Base-by-base conservation (phyloP, 495 filamentous ascomycete genomes). In the Bombardia bombarda region DNA sequence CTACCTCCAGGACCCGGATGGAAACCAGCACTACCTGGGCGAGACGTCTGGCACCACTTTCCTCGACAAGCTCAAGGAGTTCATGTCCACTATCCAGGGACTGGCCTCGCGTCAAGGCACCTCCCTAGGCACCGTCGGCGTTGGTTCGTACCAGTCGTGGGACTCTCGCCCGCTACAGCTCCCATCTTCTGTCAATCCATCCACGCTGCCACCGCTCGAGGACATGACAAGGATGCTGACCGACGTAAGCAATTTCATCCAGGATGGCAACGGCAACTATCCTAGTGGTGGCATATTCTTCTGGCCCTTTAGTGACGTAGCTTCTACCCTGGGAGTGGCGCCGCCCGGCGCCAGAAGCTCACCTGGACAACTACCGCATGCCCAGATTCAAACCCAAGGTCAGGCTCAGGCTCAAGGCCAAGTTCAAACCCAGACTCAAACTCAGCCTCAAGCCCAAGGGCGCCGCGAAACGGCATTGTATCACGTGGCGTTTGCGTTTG, bases 41-140 rank as follows among this genome's bases (percentile, higher is more conserved):
- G 54, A 51, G 44, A 65, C 66, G 5, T 62, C 63, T 10, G 67
- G 63, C 22, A 58, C 62, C 3, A 58, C 56, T 8, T 70, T 63
- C 23, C 54, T 64, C 4, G 67, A 70, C 43, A 41, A 53, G 3
- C 42, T 68, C 18, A 67, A 62, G 50, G 43, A 46, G 18, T 60
- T 69, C 26, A 59, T 69, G 39, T 33, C 14, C 14, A 50, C 43
- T 3, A 49, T 47, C 7, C 35, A 51, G 16, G 52, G 49, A 13
- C 49, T 59, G 7, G 39, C 49, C 20, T 48, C 40, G 37, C 32
- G 45, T 34, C 20, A 17, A 34, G 24, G 30, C 30, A 7, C 3
- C 38, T 32, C 23, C 40, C 3, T 26, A 23, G 38, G 32, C 22
- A 49, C 45, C 18, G 37, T 9, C 3, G 17, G 42, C n/a, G 32